These are phyloP conservation scores for Colletotrichum magnum DNA, from an alignment of 2,329 filamentous ascomycete species.

Conservation along the genomic window DNA sequence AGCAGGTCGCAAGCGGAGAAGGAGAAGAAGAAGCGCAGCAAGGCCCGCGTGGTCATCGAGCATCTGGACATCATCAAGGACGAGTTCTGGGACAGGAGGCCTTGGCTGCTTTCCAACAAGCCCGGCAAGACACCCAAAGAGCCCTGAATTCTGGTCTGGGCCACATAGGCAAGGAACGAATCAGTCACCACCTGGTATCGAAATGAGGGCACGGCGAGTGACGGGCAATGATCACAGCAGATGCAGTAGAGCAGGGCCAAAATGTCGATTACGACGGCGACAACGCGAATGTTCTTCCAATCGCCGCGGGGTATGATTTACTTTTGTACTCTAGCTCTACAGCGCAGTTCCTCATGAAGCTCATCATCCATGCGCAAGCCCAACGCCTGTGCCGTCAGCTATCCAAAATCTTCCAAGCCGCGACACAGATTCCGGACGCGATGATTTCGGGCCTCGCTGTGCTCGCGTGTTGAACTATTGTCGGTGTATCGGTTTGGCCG, in stretches of 20 bases:
- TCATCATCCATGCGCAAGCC: background rate
- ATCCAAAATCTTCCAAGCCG: too few species aligned
- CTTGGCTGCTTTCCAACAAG: conserved; percentile 85
- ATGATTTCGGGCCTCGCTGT: too few species aligned
- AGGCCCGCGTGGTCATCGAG: conserved; percentile 84
- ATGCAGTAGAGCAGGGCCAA: background rate
- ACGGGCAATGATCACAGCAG: background rate
- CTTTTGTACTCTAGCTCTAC: conserved; percentile 2
- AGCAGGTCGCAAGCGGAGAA: conserved; percentile 89
- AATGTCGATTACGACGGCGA: conserved; percentile 5
- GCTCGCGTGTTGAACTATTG: too few species aligned
- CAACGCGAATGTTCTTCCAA: background rate
- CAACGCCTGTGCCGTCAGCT: too few species aligned
- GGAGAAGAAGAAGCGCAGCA: conserved; percentile 83
- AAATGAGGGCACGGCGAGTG: too few species aligned
- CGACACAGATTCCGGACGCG: too few species aligned
- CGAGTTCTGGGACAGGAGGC: conserved; percentile 90
- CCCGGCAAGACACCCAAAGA: conserved; percentile 79
- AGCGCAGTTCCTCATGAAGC: background rate
- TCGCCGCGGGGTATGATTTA: background rate
- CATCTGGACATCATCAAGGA: conserved; percentile 96
- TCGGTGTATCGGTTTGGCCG: too few species aligned
- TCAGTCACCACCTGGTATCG: too few species aligned
- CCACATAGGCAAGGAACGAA: background rate
- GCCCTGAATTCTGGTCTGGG: conserved; percentile 48